Conservation (phyloP, 2,329 filamentous ascomycete species). For the Aureobasidium sp. region DNA sequence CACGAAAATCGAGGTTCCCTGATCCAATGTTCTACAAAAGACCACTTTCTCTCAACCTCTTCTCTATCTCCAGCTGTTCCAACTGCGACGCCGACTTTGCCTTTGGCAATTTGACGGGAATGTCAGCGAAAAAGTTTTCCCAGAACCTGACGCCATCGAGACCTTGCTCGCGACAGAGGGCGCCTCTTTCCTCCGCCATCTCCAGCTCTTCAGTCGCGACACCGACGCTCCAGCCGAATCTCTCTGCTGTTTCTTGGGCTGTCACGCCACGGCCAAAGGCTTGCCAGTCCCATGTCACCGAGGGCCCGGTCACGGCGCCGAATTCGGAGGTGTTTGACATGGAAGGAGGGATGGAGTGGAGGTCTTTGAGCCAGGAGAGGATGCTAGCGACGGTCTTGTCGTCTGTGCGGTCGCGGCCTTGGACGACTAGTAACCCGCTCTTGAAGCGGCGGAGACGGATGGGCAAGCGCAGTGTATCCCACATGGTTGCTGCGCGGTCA, state of each 20-base stretch:
- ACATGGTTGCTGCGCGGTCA: constrained; percentile 77
- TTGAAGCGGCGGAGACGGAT: constrained; percentile 83
- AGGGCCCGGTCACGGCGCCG: constrained; percentile 3
- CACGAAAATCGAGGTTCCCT: neutral
- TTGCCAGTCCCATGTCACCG: constrained; percentile 61
- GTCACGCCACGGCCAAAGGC: constrained; percentile 78
- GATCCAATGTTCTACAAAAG: neutral
- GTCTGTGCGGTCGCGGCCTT: constrained; percentile 79
- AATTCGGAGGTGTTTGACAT: constrained; percentile 42
- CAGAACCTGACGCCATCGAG: constrained; percentile 89
- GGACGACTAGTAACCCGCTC: constrained; percentile 89
- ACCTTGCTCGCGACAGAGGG: constrained; percentile 81
- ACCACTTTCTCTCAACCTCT: constrained; percentile 5
- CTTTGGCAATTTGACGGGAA: constrained; percentile 9
- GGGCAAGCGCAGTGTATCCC: constrained; percentile 80
- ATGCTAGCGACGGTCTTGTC: constrained; percentile 77
- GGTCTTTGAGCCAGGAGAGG: constrained; percentile 67
- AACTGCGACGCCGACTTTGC: neutral
- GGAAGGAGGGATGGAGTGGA: constrained; percentile 40
- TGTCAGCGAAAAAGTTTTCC: constrained; percentile 53
- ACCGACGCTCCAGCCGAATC: constrained; percentile 94
- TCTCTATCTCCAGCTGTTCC: constrained; percentile 7
- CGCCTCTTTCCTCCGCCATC: constrained; percentile 89
- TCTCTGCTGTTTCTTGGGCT: constrained; percentile 77
- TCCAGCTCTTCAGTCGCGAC: constrained; percentile 92